Conservation (phyloP, 805 yeast species). For the Lipomyces yamanashiensis region DNA sequence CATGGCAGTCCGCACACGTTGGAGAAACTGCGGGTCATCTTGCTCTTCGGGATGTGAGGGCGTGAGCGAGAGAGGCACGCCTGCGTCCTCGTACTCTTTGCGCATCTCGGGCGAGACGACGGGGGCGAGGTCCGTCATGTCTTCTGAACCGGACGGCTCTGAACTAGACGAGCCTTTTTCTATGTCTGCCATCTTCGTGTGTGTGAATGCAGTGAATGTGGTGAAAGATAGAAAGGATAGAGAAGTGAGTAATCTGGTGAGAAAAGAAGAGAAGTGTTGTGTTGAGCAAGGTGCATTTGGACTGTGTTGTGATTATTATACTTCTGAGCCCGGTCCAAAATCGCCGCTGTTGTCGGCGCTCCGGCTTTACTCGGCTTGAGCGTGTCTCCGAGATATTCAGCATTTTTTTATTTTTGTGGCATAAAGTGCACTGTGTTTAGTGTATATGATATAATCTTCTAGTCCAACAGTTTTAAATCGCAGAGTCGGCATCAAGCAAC, state of each 20-base stretch:
- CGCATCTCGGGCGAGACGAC: constrained; percentile 22
- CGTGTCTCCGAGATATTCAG: too few relatives aligned
- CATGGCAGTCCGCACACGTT: constrained; percentile 24
- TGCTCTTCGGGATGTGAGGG: constrained; percentile 9
- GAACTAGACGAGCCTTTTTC: constrained; percentile 15
- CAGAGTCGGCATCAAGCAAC: too few relatives aligned
- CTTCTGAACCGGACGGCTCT: constrained; percentile 7
- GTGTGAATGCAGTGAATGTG: not conserved
- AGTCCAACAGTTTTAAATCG: too few relatives aligned
- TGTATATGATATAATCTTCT: too few relatives aligned
- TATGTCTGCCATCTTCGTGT: constrained; percentile 7
- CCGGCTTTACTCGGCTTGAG: too few relatives aligned
- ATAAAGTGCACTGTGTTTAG: too few relatives aligned
- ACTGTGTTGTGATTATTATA: not conserved
- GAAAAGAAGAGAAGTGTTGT: not conserved
- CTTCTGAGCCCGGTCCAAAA: not conserved
- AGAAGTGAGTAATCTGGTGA: not conserved
- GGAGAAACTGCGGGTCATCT: constrained; percentile 21
- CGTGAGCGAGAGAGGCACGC: constrained; percentile 20
- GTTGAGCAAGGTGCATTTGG: not conserved
- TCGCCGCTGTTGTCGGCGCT: too few relatives aligned
- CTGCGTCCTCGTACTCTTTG: constrained; percentile 21
- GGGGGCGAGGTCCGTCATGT: constrained; percentile 19
- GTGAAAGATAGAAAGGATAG: not conserved
- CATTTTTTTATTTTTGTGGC: too few relatives aligned